A percentile compares a stretch with the other conserved stretches of the same genome.
phyloP scores from a whole-genome alignment of 2,329 filamentous ascomycete species.

The Calonectria henricotiae region DNA sequence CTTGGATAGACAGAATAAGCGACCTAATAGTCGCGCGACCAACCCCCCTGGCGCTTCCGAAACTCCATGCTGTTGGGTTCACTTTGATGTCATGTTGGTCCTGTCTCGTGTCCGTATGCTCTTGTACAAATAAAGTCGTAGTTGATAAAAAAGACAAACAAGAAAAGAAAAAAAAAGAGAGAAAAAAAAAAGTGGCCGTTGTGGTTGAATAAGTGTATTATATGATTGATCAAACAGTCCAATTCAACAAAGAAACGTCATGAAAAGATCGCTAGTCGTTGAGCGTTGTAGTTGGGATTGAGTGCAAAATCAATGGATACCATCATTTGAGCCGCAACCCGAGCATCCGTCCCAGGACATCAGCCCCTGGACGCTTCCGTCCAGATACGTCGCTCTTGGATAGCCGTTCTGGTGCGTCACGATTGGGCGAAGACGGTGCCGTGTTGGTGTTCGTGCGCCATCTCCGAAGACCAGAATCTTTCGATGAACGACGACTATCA shows the following conservation, averaged over 20 bases:
- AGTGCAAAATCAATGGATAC: neutral
- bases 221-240: constrained; percentile 16
- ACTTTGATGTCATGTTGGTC: constrained; percentile 25
- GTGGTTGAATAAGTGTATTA: constrained; percentile 26
- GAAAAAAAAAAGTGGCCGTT: constrained; percentile 27
- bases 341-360: constrained; percentile 60
- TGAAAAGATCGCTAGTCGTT: constrained; percentile 34
- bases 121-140: constrained; percentile 41
- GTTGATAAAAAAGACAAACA: constrained; percentile 44
- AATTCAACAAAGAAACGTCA: constrained; percentile 9
- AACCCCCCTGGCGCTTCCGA: constrained; percentile 8
- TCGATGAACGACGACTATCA: constrained; percentile 45
- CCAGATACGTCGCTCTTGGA: constrained; percentile 35
- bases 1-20: constrained; percentile 10
- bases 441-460: constrained; percentile 44
- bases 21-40: constrained; percentile 21
- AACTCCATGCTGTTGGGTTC: constrained; percentile 29
- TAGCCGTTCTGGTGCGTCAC: constrained; percentile 24
- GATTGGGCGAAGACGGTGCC: constrained; percentile 46
- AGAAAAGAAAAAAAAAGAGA: constrained; percentile 39
- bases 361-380: constrained; percentile 54
- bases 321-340: constrained; percentile 55
- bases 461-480: constrained; percentile 14
- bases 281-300: constrained; percentile 31
- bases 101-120: constrained; percentile 24